Base-by-base conservation (phyloP, 164 flowering plant genomes). In the Macadamia integrifolia region DNA sequence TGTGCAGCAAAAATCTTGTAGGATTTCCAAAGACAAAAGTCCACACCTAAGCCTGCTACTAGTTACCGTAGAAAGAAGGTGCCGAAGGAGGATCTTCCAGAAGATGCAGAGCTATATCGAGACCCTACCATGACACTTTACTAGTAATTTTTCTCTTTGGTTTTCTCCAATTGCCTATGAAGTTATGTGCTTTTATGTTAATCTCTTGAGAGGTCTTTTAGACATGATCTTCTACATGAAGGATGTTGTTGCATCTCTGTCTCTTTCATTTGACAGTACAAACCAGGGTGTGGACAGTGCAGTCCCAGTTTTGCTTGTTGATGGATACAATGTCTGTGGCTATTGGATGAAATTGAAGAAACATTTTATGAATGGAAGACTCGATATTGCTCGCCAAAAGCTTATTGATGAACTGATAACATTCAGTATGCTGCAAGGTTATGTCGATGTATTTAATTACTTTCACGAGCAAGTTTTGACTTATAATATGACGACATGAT, bases 321-420 rank as follows among this genome's bases (percentile, higher is more conserved):
- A 95, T 80, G 99, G 98, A 14, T 95, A 95, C 67, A 95, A 95
- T 80, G 88, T 95, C 11, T 95, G 98, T 78, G 99, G 99, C 59
- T 88, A 92, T 66, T 95, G 99, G 98, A 50, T 75, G 17, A 95
- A 92, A 77, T 77, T 95, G 77, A 95, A 90, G 85, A 92, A 95
- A 76, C 88, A 92, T 87, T 92, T 95, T 76, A 66, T 81, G 79
- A 79, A 64, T 67, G 99, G 99, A 44, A 85, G 86, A 66, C 97
- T 94, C 74, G 88, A 80, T 77, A 71, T 87, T 71, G 97, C 99
- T 66, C 92, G 99, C 58, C 96, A 92, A 75, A 86, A 88, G 86
- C 88, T 94, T 61, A 76, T 90, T 69, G 91, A 94, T 79, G 99
- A 94, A 77, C 83, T 94, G 72, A 65, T 87, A 49, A 67, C 87